Evolutionary conservation across 202 grass and related monocot genomes (phyloP), one percentile per base, ranked within the genome.

Genomic region (Miscanthus sacchariflorus): DNA sequence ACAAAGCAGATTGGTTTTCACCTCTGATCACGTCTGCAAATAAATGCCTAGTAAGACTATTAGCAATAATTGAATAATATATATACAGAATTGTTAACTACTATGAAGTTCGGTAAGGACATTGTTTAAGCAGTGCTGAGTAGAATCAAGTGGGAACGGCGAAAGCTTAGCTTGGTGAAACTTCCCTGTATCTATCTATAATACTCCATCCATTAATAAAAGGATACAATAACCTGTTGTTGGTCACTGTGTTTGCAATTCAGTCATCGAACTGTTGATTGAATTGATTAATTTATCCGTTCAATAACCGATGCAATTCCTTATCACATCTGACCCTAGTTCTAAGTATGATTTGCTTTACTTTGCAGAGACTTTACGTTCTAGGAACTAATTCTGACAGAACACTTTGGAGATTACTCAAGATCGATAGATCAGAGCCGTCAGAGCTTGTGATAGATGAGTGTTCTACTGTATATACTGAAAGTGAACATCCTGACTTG

Each of bases 361-460:
- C 68, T 35, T 90, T 82, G 44, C 89, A 98, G 96, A 93, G 72
- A 7, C 95, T 96, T 73, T 95, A 93, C 68, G 72, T 98, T 91
- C 81, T 98, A 50, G 96, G 96, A 81, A 92, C 91, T 87, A 90
- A 95, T 64, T 72, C 87, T 87, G 91, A 89, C 49, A 83, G 76
- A 89, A 90, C 88, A 80, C 43, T 86, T 2, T 96, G 93, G 90
- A 96, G 90, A 90, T 80, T 96, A 80, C 84, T 98, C 68, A 96
- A 72, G 88, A 98, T 98, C 40, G 84, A 94, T 80, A 93, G 91
- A 80, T 90, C 61, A 43, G 90, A 95, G 27, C 81, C 88, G 70
- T 90, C 85, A 49, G 92, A 96, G 61, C 91, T 98, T 74, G 87
- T 93, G 78, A 82, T 98, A 70, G 72, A 75, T n/a, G 96, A 96